Conservation (phyloP, 169 alveolate genomes). For the Cryptosporidium tyzzeri region DNA sequence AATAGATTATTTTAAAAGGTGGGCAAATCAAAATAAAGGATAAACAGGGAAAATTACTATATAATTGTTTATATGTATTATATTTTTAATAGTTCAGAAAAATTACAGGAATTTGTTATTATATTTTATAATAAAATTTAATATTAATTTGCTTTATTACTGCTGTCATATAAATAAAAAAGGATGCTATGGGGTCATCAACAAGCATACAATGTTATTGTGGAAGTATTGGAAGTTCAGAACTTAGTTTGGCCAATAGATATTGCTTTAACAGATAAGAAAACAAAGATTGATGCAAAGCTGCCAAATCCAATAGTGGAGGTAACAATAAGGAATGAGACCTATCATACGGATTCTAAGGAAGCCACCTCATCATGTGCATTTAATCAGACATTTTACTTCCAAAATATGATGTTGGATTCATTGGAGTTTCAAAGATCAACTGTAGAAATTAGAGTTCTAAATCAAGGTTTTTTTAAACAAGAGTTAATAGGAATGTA, state of each 20-base stretch:
- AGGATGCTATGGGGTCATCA: constrained; percentile 78
- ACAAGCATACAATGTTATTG: constrained; percentile 70
- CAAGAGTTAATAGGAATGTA: constrained; percentile 75
- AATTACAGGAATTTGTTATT: neutral
- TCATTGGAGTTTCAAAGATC: constrained; percentile 56
- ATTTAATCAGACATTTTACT: constrained; percentile 70
- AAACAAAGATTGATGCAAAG: constrained; percentile 50
- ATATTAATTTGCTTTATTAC: neutral
- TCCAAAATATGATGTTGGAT: constrained; percentile 55
- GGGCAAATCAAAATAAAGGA: neutral
- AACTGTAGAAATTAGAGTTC: constrained; percentile 64
- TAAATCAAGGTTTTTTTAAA: constrained; percentile 66
- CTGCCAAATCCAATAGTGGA: constrained; percentile 77
- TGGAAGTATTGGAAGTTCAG: constrained; percentile 74
- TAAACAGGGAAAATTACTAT: neutral
- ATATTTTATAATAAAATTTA: neutral
- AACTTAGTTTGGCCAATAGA: constrained; percentile 72
- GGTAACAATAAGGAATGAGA: constrained; percentile 59
- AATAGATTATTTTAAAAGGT: neutral
- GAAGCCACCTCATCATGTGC: constrained; percentile 77
- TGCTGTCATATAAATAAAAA: neutral
- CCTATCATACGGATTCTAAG: constrained; percentile 51
- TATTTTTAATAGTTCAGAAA: too few species aligned
- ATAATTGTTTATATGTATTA: neutral
- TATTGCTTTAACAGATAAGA: constrained; percentile 62